These are phyloP conservation scores for Lodderomyces oxycetoniae DNA, from an alignment of 1,139 yeast genomes.

Conservation along the genomic window DNA sequence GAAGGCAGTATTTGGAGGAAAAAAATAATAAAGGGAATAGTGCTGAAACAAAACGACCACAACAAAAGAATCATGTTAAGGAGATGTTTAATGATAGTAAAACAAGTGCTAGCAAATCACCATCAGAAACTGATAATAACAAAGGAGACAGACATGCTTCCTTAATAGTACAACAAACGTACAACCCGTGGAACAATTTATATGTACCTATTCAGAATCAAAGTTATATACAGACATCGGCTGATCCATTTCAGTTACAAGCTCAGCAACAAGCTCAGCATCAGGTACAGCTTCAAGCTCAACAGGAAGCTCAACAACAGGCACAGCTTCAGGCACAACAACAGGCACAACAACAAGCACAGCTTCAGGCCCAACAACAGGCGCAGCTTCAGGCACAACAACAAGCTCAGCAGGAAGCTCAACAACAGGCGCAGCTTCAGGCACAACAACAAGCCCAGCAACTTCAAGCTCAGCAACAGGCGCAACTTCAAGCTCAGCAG, in stretches of 20 bases:
- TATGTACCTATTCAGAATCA: conserved; percentile 12
- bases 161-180: conserved; percentile 39
- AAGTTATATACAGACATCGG: conserved; percentile 11
- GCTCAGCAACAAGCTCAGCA: conserved; percentile 12
- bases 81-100: conserved; percentile 38
- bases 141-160: conserved; percentile 21
- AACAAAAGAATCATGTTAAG: conserved; percentile 15
- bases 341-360: conserved; percentile 12
- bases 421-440: conserved; percentile 10
- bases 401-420: conserved; percentile 13
- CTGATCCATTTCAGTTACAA: conserved; percentile 9
- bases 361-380: conserved; percentile 9
- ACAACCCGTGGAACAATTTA: conserved; percentile 40
- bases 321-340: conserved; percentile 15
- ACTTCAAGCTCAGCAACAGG: conserved; percentile 14
- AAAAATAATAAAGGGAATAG: conserved; percentile 22
- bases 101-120: not conserved
- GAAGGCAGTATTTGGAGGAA: conserved; percentile 72
- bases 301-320: conserved; percentile 8
- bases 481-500: conserved; percentile 12
- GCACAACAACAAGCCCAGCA: conserved; percentile 11
- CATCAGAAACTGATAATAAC: conserved; percentile 11
- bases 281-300: conserved; percentile 11
- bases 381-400: conserved; percentile 11
- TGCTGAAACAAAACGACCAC: conserved; percentile 2